Evolutionary conservation across 208 protist genomes (phyloP), one percentile per base, ranked within the genome.

Genomic region (Trypanosoma theileri): DNA sequence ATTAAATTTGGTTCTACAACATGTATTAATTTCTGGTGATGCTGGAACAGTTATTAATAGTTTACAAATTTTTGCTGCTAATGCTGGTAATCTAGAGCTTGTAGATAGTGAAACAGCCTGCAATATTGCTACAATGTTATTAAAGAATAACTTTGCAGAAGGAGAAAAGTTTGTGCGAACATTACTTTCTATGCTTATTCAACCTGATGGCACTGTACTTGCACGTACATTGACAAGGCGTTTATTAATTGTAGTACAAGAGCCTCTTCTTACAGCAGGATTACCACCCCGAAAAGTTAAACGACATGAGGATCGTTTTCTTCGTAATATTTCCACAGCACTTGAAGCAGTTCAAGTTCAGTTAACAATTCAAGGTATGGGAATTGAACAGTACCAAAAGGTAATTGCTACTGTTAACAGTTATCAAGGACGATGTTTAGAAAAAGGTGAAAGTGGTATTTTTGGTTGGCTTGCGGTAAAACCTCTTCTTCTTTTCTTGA

Each of bases 301-400:
- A 19, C 75, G 79, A 22, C 80, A 83, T 44, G 80, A 89, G 41
- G 85, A 92, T 22, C 71, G 75, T 16, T 95, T 93, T 60, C 84
- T 86, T 58, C 66, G 71, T 8, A 75, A 90, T 78, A 77, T 93
- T 52, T 26, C 56, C 11, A 77, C 69, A 1, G 90, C 90, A 13
- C 68, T 83, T 65, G 82, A 91, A n/a, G 90, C 90, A 7, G 79
- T 95, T 46, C 65, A 85, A 45, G 89, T 88, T 12, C 90, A 95
- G 74, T 76, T 95, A 12, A 63, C 80, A 46, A 84, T 95, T 17
- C 73, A 73, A 54, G 66, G 81, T 9, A 77, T 95, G 26, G 90
- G 86, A 19, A 80, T 91, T 17, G 82, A 91, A 28, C 42, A 84
- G 24, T 77, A 84, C 45, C 62, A 63, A 24, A 77, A 87, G 58